Evolutionary conservation across 2,329 filamentous ascomycete genomes (phyloP), one percentile per base, ranked within the genome.

Genomic region (Bipolaris oryzae): DNA sequence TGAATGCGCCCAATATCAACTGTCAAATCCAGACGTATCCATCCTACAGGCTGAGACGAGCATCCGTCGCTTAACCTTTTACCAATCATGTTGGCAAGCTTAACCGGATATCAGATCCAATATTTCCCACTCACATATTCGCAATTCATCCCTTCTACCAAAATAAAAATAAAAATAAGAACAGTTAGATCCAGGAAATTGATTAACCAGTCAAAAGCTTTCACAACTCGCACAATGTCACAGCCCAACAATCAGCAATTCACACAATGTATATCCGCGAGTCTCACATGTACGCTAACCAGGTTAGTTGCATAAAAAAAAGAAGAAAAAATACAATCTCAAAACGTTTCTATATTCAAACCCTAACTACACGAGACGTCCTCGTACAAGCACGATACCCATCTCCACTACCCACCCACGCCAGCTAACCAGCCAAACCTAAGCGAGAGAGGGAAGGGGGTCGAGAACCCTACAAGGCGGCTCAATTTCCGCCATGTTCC

Each of bases 11-110:
- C 35, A 7, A 71, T 67, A 1, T 54, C 50, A 5, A 73, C 37
- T 1, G 64, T 67, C 0, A 21, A 42, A 38, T 74, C 73, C 11
- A 74, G 34, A 3, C 51, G 13, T 7, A 46, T 28, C 64, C 66
- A 75, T 35, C 72, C 62, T 38, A 47, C 28, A 4, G 16, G 9
- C 1, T 49, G 52, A 5, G 71, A 68, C 67, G 70, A 74, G 38
- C 69, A 72, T 4, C 48, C 11, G 11, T 50, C 50, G 7, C 50
- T 20, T 5, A 67, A 64, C 39, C 53, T 60, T 67, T 43, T 37
- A 7, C 34, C 21, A 10, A 7, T 16, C n/a, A 13, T 25, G 45
- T 50, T 7, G 53, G 49, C 15, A 31, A 25, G 28, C 5, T 23
- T 20, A 11, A 15, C 13, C 1, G 3, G 20, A 6, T n/a, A 33